These are phyloP conservation scores for Eucalyptus leucophloia DNA, from an alignment of 345 rosid genomes.

Conservation along the genomic window DNA sequence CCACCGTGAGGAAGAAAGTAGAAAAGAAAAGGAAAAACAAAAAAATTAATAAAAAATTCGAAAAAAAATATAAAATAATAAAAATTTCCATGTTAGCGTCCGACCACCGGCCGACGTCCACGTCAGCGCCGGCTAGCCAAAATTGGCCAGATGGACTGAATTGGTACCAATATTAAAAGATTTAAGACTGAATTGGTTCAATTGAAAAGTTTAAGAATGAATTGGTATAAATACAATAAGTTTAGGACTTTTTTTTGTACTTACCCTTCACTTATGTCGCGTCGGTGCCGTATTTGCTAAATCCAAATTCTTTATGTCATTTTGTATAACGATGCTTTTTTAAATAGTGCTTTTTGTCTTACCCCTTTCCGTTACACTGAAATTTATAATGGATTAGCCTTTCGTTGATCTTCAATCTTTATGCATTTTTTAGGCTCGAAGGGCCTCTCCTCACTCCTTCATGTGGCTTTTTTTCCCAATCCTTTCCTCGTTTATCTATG, in stretches of 20 bases:
- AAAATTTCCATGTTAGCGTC: too few relatives aligned
- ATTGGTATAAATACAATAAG: too few relatives aligned
- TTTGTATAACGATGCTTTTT: background rate
- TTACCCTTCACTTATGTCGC: background rate
- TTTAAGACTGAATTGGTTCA: too few relatives aligned
- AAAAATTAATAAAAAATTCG: too few relatives aligned
- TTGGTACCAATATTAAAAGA: too few relatives aligned
- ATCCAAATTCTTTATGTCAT: background rate
- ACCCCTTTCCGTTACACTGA: background rate
- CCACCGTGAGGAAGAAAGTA: too few relatives aligned
- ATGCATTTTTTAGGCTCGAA: background rate
- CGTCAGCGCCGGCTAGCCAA: too few relatives aligned
- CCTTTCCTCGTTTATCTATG: background rate
- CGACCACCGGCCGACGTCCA: rapidly evolving
- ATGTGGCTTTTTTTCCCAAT: background rate
- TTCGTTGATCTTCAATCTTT: background rate
- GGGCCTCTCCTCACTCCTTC: background rate
- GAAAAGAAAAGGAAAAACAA: too few relatives aligned
- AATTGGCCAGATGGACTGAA: too few relatives aligned
- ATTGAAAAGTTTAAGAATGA: too few relatives aligned
- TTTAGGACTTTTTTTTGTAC: too few relatives aligned
- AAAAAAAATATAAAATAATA: too few relatives aligned
- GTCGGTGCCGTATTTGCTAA: background rate
- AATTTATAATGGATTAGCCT: background rate
- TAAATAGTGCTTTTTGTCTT: background rate